Conservation (phyloP, 805 yeast genomes). For the Lipomyces spencermartinsiae region DNA sequence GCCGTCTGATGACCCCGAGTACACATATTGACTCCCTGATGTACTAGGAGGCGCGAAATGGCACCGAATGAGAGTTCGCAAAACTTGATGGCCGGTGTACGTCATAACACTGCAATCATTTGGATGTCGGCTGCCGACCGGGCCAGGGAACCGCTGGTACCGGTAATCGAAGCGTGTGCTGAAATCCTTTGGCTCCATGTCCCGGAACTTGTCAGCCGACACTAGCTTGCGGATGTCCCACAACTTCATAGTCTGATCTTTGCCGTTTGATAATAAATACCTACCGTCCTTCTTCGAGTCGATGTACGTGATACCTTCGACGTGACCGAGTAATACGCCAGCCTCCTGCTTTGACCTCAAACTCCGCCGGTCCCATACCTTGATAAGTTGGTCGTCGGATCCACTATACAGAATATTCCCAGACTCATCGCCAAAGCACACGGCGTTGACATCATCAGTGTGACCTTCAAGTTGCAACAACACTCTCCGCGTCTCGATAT, state of each 20-base stretch:
- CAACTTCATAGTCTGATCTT: conserved; percentile 45
- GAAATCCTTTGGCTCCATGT: conserved; percentile 17
- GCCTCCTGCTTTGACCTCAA: conserved; percentile 33
- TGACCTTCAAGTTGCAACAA: conserved; percentile 36
- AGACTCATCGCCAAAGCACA: conserved; percentile 40
- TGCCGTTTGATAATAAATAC: conserved; percentile 43
- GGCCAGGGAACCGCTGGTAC: conserved; percentile 37
- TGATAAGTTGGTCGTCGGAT: conserved; percentile 57
- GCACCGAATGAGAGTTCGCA: conserved; percentile 43
- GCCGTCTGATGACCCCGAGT: conserved; percentile 45
- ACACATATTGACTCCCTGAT: conserved; percentile 43
- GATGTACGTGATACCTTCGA: conserved; percentile 44
- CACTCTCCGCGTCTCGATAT: conserved; percentile 35
- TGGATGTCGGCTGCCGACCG: conserved; percentile 40
- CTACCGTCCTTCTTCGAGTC: conserved; percentile 42
- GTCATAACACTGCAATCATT: conserved; percentile 43
- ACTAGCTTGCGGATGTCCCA: conserved; percentile 44
- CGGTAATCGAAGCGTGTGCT: conserved; percentile 41
- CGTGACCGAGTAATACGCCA: conserved; percentile 44
- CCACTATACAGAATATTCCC: conserved; percentile 55
- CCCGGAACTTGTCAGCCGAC: conserved; percentile 22
- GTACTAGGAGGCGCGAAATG: conserved; percentile 43
- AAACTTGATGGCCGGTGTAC: conserved; percentile 43
- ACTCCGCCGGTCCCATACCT: conserved; percentile 55
- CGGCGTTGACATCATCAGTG: conserved; percentile 43